Evolutionary conservation across 805 yeast genomes (phyloP).

Genomic region (Candida vaughaniae): DNA sequence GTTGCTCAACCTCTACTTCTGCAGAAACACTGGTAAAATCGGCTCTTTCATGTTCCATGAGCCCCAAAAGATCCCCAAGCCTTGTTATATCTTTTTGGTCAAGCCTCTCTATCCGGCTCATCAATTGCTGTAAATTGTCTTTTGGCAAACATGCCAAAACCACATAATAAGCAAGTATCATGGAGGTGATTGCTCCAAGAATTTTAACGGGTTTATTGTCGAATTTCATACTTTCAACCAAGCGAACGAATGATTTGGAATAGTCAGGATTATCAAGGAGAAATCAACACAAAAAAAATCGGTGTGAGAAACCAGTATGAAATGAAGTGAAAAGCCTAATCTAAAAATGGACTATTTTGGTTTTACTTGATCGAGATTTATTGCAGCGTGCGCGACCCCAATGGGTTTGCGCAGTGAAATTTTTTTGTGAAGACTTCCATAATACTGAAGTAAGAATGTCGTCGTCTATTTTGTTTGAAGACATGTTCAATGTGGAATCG

Average conservation of each 20-base stretch:
- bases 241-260: no score
- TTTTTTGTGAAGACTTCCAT: no score
- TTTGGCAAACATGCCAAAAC: neutral
- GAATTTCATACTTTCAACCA: no score
- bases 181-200: neutral
- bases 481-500: slow-evolving; percentile 80
- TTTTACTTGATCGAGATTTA: no score
- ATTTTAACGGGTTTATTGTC: neutral
- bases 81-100: neutral
- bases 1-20: neutral
- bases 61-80: neutral
- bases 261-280: no score
- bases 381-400: neutral
- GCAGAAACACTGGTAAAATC: no score
- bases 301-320: no score
- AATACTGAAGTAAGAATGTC: no score
- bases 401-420: slow-evolving; percentile 5
- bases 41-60: no score
- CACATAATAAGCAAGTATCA: neutral
- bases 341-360: slow-evolving; percentile 1
- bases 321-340: no score
- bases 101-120: neutral
- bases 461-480: slow-evolving; percentile 78
- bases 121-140: neutral
- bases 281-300: no score